Evolutionary conservation across 2,329 filamentous ascomycete genomes (phyloP).

Genomic region (Plectosphaerella cucumerina): DNA sequence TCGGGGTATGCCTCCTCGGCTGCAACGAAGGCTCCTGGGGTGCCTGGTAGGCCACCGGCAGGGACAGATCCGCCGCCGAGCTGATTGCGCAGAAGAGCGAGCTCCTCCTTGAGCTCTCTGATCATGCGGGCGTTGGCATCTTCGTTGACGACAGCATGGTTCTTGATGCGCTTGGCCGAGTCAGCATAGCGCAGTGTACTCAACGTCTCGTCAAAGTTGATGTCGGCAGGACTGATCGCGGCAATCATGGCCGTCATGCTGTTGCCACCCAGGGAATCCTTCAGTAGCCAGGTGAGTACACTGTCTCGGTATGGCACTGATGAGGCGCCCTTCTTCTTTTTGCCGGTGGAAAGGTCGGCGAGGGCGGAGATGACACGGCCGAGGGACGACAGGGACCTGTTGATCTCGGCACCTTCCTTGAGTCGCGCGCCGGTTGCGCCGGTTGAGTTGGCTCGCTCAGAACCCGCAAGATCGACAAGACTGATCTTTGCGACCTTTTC

Average conservation of each 20-base stretch:
- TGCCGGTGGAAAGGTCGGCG: constrained; percentile 82
- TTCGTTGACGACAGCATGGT: constrained; percentile 98
- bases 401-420: constrained; percentile 98
- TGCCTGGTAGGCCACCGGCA: constrained; percentile 14
- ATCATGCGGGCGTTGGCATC: constrained; percentile 99
- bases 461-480: constrained; percentile 95
- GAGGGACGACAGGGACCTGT: constrained; percentile 90
- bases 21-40: constrained; percentile 43
- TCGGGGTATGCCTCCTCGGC: constrained; percentile 85
- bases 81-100: constrained; percentile 81
- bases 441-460: constrained; percentile 93
- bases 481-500: constrained; percentile 98
- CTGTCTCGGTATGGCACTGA: constrained; percentile 97
- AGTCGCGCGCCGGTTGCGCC: constrained; percentile 91
- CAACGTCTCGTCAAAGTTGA: constrained; percentile 97
- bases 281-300: constrained; percentile 91
- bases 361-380: constrained; percentile 96
- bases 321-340: constrained; percentile 69
- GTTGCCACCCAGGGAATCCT: constrained; percentile 95
- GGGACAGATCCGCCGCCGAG: constrained; percentile 54
- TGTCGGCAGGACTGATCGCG: constrained; percentile 94
- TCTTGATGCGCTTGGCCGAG: constrained; percentile 98
- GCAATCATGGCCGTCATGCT: constrained; percentile 99
- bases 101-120: constrained; percentile 91
- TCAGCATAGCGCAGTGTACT: constrained; percentile 95